Percentiles rank a stretch among this genome's conserved stretches.
Conservation (phyloP, 768 basidiomycete genomes). For the Terana coerulea region DNA sequence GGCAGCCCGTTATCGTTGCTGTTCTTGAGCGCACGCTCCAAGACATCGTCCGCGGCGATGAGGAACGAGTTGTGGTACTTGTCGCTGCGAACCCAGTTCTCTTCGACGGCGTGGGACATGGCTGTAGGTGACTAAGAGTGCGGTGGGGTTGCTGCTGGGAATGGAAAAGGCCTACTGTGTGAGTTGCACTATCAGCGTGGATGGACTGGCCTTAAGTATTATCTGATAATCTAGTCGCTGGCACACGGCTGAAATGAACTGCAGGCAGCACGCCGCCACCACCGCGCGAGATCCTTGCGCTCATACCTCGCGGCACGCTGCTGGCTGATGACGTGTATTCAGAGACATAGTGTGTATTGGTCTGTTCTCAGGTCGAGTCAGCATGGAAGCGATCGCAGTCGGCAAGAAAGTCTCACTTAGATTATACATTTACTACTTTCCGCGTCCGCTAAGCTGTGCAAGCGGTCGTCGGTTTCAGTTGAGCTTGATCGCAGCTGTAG, state of each 20-base stretch:
- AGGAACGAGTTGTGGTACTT: slow-evolving; percentile 56
- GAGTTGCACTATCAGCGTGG: background rate
- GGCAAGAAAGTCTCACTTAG: background rate
- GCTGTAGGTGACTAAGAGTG: background rate
- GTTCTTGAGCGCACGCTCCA: slow-evolving; percentile 39
- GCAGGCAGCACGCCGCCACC: slow-evolving; percentile 15
- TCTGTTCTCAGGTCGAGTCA: background rate
- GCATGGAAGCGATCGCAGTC: too few species aligned
- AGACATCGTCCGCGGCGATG: slow-evolving; percentile 36
- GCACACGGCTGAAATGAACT: too few species aligned
- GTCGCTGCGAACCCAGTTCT: slow-evolving; percentile 51
- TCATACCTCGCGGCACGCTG: too few species aligned
- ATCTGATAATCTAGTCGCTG: slow-evolving; percentile 10
- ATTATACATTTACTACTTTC: background rate
- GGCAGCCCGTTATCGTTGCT: slow-evolving; percentile 43
- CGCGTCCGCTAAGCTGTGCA: background rate
- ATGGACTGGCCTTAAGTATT: background rate
- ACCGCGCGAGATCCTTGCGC: background rate
- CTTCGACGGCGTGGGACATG: slow-evolving; percentile 15
- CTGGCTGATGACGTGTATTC: too few species aligned
- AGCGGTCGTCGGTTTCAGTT: too few species aligned
- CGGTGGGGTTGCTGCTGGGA: background rate
- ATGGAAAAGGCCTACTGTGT: too few species aligned
- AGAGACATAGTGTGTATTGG: background rate
- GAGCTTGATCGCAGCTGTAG: too few species aligned